Conservation (phyloP, 768 basidiomycete genomes). For the Pleurotus eryngii region DNA sequence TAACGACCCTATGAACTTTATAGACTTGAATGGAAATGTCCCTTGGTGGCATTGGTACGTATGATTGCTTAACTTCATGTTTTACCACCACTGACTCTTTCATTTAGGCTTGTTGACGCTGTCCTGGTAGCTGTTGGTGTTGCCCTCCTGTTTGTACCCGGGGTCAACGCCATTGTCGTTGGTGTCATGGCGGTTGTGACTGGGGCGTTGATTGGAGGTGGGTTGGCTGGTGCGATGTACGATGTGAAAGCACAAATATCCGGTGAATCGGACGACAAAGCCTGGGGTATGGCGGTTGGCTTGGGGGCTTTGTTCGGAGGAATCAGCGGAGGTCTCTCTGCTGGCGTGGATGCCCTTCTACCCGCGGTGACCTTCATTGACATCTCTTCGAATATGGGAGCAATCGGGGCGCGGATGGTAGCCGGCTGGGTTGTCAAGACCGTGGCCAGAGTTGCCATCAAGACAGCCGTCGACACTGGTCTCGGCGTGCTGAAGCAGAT, state of each 20-base stretch:
- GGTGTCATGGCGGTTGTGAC: not conserved
- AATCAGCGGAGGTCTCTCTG: constrained; percentile 1
- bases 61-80: not conserved
- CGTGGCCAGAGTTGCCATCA: not conserved
- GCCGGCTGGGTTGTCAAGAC: not conserved
- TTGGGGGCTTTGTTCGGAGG: constrained; percentile 4
- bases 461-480: not conserved
- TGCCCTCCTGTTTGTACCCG: not conserved
- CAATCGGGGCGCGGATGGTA: constrained; percentile 1
- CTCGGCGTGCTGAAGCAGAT: constrained; percentile 4
- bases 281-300: constrained; percentile 4
- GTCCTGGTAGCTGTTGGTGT: not conserved
- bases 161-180: not conserved
- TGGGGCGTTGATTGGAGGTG: not conserved
- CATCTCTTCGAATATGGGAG: constrained; percentile 1
- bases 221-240: not conserved
- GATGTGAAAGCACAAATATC: constrained; percentile 1
- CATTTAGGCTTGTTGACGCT: constrained; percentile 1
- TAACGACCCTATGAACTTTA: constrained; percentile 7
- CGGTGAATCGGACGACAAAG: not conserved
- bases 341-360: constrained; percentile 1
- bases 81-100: not conserved
- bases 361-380: constrained; percentile 5
- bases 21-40: constrained; percentile 7
- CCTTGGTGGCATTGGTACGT: constrained; percentile 9